Evolutionary conservation across 2,329 filamentous ascomycete genomes (phyloP).

Genomic region (Elsinoe necatrix): DNA sequence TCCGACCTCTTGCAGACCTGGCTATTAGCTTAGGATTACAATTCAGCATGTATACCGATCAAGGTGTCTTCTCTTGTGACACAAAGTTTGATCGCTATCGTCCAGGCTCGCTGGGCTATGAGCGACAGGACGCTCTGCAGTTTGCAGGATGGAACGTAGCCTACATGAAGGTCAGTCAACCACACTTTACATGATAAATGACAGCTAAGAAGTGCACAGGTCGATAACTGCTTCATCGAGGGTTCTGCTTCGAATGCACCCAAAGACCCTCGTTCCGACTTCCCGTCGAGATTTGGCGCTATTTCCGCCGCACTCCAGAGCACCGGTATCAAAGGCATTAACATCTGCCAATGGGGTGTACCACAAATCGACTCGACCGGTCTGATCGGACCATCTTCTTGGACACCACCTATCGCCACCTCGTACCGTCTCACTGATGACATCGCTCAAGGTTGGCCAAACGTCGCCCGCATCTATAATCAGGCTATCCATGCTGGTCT

Average conservation of each 20-base stretch:
- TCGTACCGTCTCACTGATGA: constrained; percentile 28
- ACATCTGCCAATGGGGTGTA: constrained; percentile 25
- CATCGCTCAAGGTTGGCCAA: constrained; percentile 25
- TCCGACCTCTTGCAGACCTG: constrained; percentile 42
- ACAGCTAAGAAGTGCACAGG: constrained; percentile 1
- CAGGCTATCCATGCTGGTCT: constrained; percentile 25
- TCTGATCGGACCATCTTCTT: constrained; percentile 25
- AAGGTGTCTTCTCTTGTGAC: constrained; percentile 24
- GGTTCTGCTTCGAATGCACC: constrained; percentile 21
- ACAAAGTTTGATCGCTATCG: constrained; percentile 16
- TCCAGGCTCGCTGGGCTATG: constrained; percentile 22
- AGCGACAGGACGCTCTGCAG: constrained; percentile 23
- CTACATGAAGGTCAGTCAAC: constrained; percentile 21
- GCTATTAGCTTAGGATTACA: constrained; percentile 43
- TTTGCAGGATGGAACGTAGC: constrained; percentile 25
- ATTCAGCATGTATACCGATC: constrained; percentile 47
- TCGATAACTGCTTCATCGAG: constrained; percentile 29
- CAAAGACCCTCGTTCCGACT: constrained; percentile 26
- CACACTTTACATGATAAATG: neutral
- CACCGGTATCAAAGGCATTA: constrained; percentile 26
- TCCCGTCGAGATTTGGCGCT: constrained; percentile 22
- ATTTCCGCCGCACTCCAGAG: constrained; percentile 24
- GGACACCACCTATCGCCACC: constrained; percentile 26
- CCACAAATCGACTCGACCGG: constrained; percentile 23
- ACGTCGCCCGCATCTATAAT: constrained; percentile 26